These are phyloP conservation scores for Lachnellula cervina DNA, from an alignment of 2,329 filamentous ascomycete genomes.

Conservation along the genomic window DNA sequence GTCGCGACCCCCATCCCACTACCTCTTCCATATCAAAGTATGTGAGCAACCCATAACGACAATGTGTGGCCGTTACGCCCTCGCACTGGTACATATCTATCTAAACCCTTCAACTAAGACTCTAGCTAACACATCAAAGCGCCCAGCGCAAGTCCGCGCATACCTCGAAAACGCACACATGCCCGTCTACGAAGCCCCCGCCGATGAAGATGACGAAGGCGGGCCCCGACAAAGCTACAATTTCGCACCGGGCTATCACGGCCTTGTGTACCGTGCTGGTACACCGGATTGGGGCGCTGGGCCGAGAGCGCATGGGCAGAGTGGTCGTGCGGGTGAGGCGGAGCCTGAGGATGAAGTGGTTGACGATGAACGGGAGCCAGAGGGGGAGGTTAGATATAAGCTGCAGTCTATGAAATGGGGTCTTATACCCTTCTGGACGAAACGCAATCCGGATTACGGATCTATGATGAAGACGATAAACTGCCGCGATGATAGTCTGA, in stretches of 20 bases:
- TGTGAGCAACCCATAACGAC: conserved; percentile 5
- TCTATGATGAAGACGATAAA: conserved; percentile 87
- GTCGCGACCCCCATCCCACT: neutral
- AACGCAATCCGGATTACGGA: conserved; percentile 70
- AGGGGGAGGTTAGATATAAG: conserved; percentile 58
- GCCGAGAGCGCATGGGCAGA: conserved; percentile 23
- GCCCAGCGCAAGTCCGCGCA: conserved; percentile 69
- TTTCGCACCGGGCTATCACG: conserved; percentile 82
- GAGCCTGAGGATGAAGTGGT: conserved; percentile 18
- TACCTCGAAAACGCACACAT: conserved; percentile 71
- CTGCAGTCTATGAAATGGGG: conserved; percentile 96
- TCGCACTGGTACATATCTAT: conserved; percentile 24
- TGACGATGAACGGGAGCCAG: conserved; percentile 17
- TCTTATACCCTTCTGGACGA: conserved; percentile 89
- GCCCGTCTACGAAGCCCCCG: conserved; percentile 63
- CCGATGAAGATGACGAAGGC: conserved; percentile 54
- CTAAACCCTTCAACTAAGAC: neutral
- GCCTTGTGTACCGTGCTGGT: conserved; percentile 79
- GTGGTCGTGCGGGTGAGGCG: conserved; percentile 17
- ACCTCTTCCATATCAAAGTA: neutral
- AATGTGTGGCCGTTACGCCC: conserved; percentile 33
- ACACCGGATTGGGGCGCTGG: conserved; percentile 57
- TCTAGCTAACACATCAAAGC: conserved; percentile 41
- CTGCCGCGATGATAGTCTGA: conserved; percentile 83
- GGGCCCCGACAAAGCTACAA: conserved; percentile 76